These are phyloP conservation scores for Favolaschia claudopus DNA, from an alignment of 768 basidiomycete genomes.

Conservation along the genomic window DNA sequence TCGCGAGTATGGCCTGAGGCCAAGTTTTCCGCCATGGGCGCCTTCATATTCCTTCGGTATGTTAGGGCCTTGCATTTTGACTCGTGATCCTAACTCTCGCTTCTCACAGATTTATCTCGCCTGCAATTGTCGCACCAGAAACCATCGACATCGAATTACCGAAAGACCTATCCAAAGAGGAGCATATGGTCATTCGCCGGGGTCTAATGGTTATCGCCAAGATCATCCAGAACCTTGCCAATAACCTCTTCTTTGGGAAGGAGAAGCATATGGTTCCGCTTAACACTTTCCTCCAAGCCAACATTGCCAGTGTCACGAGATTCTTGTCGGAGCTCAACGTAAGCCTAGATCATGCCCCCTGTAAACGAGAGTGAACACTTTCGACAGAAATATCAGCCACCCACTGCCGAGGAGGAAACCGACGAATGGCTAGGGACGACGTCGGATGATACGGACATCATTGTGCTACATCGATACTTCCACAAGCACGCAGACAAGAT, in stretches of 20 bases:
- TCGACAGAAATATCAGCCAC: conserved; percentile 44
- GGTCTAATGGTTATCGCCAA: conserved; percentile 90
- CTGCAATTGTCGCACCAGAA: conserved; percentile 88
- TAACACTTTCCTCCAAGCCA: conserved; percentile 76
- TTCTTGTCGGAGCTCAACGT: conserved; percentile 83
- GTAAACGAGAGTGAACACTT: not conserved
- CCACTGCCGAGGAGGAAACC: conserved; percentile 61
- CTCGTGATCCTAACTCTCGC: not conserved
- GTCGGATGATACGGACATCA: conserved; percentile 83
- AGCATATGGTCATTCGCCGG: conserved; percentile 62
- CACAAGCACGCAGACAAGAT: conserved; percentile 88
- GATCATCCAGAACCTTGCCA: conserved; percentile 91
- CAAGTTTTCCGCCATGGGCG: conserved; percentile 84
- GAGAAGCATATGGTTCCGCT: conserved; percentile 85
- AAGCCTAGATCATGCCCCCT: conserved; percentile 26
- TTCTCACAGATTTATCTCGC: conserved; percentile 79
- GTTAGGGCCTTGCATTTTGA: not conserved
- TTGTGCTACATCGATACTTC: conserved; percentile 85
- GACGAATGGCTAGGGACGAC: conserved; percentile 81
- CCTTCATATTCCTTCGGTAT: conserved; percentile 90
- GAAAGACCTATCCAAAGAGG: conserved; percentile 53
- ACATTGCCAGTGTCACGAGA: conserved; percentile 76
- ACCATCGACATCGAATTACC: conserved; percentile 84
- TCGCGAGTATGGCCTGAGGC: conserved; percentile 78
- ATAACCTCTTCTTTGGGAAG: conserved; percentile 93